Base-by-base conservation (phyloP, 208 protist genomes). In the Trypanosoma cruzi region DNA sequence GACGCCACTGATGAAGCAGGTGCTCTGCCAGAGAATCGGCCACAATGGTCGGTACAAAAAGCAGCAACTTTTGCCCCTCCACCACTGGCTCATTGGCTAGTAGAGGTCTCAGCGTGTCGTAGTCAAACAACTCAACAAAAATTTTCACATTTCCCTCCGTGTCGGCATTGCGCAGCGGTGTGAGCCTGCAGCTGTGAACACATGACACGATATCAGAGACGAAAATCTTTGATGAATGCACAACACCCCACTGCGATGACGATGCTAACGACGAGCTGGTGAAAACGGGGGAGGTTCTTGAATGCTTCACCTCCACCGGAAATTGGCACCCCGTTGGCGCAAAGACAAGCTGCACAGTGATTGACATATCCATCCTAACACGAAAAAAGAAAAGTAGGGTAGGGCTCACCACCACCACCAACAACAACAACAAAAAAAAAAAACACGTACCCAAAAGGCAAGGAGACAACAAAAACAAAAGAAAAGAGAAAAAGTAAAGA, bases 121-220 rank as follows among this genome's bases (percentile, higher is more conserved):
- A 75, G 56, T 75, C 70, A 69, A 75, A 75, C 11, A 67, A 37
- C 56, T 75, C 70, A n/a, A 69, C 44, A 28, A 65, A 75, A 52
- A 32, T 57, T 26, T 63, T 26, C 20, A 11, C 60, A 59, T 16
- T 63, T 42, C 44, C 31, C 5, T 49, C 42, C 8, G 3, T 40
- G 40, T 34, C 40, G 50, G 10, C 10, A 49, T 20, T 55, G 0
- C 40, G 11, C 24, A 40, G 20, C 22, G 70, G 22, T 22, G 61
- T 10, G 3, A 34, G 28, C 13, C 44, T 28, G 34, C 32, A 64
- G 42, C 49, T 69, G 2, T 62, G 34, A 3, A 75, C 37, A 56
- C 36, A 54, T 20, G 48, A 50, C 46, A 75, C 20, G 32, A 75
- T 46, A 58, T 75, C 62, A 16, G 63, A 75, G 22, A 75, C 48